Evolutionary conservation across 2,329 filamentous ascomycete genomes (phyloP).

Genomic region (Truncatella angustata): DNA sequence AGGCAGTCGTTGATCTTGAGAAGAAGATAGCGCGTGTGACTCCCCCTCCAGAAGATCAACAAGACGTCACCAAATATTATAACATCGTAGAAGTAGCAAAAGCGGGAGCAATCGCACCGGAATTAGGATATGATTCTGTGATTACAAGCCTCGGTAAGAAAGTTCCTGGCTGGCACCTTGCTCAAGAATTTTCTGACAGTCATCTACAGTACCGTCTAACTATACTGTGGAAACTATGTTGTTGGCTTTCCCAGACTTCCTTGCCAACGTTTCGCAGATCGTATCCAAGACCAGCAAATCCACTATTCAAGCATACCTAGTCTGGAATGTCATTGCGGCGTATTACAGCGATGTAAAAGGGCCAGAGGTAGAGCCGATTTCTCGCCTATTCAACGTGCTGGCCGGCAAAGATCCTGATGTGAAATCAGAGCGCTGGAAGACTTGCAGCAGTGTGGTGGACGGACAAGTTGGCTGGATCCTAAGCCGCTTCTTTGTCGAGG

Average conservation of each 20-base stretch:
- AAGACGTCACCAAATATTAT: slow-evolving; percentile 66
- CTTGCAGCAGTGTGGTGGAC: slow-evolving; percentile 59
- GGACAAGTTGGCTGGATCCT: slow-evolving; percentile 63
- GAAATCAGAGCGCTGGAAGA: slow-evolving; percentile 64
- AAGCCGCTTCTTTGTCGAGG: slow-evolving; percentile 69
- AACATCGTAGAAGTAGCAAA: slow-evolving; percentile 60
- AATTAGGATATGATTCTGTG: slow-evolving; percentile 52
- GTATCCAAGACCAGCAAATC: slow-evolving; percentile 52
- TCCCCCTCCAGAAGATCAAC: slow-evolving; percentile 54
- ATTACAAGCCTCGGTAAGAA: slow-evolving; percentile 41
- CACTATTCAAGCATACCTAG: slow-evolving; percentile 59
- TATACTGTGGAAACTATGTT: slow-evolving; percentile 54
- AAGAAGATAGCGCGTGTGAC: slow-evolving; percentile 59
- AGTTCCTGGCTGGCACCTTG: neutral
- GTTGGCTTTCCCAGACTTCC: slow-evolving; percentile 57
- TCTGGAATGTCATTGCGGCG: slow-evolving; percentile 60
- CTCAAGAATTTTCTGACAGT: neutral
- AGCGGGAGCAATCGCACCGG: slow-evolving; percentile 52
- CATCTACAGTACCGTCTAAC: slow-evolving; percentile 38
- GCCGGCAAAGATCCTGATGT: slow-evolving; percentile 62
- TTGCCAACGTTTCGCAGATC: slow-evolving; percentile 56
- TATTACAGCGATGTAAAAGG: slow-evolving; percentile 56
- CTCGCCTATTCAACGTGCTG: slow-evolving; percentile 58
- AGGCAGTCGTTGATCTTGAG: slow-evolving; percentile 56
- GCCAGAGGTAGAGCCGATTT: slow-evolving; percentile 57